These are phyloP conservation scores for Sugiyamaella lignohabitans DNA, from an alignment of 805 yeast genomes.

Conservation along the genomic window DNA sequence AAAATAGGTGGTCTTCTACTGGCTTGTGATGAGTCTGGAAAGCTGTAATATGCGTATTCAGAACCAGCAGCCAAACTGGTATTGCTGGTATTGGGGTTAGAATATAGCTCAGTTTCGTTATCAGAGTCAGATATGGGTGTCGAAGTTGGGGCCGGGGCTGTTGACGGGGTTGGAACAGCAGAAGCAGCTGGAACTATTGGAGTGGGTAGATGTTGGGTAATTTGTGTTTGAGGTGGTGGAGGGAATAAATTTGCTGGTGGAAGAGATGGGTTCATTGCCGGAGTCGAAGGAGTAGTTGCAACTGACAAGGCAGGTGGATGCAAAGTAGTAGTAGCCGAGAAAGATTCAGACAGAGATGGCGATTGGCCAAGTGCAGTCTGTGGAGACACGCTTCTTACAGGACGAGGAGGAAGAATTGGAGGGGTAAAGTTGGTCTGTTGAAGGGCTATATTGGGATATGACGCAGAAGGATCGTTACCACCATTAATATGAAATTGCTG, in stretches of 20 bases:
- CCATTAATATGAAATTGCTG: not conserved
- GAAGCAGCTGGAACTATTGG: not conserved
- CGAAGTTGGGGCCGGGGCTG: not conserved
- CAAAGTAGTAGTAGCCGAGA: constrained; percentile 3
- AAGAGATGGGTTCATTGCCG: constrained; percentile 5
- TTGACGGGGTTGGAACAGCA: constrained; percentile 3
- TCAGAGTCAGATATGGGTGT: constrained; percentile 5
- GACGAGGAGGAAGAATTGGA: constrained; percentile 12
- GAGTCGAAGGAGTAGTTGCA: constrained; percentile 1
- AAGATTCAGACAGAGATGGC: not conserved
- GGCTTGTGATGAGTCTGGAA: constrained; percentile 11
- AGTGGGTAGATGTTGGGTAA: not conserved
- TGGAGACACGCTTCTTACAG: constrained; percentile 1
- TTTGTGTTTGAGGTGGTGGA: not conserved
- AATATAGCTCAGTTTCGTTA: not conserved
- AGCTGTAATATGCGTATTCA: constrained; percentile 1
- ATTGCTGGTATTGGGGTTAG: not conserved
- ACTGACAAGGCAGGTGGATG: constrained; percentile 4
- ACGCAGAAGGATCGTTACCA: not conserved
- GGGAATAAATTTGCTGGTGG: not conserved
- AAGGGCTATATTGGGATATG: not conserved
- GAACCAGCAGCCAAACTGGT: not conserved
- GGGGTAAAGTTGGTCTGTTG: not conserved
- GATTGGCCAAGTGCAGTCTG: not conserved
- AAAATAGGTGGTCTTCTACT: constrained; percentile 28